phyloP scores from a whole-genome alignment of 148 eudicot species.

The Oxyria digyna region DNA sequence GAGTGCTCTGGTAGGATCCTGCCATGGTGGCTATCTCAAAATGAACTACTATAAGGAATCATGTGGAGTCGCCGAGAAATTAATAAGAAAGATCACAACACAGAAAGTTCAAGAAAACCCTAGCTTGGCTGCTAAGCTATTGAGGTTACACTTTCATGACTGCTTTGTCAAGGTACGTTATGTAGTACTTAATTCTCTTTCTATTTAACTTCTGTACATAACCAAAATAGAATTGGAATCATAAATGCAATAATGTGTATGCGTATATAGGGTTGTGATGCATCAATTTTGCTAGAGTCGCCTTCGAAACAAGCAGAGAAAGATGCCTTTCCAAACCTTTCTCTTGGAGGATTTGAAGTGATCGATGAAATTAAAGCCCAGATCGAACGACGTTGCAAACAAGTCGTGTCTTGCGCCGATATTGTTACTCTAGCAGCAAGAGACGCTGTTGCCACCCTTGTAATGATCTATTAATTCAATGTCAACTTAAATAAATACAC shows the following conservation, averaged over 20 bases:
- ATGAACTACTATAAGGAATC: slow-evolving; percentile 8
- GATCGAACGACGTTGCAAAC: slow-evolving; percentile 3
- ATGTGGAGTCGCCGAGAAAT: slow-evolving; percentile 9
- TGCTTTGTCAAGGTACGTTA: slow-evolving; percentile 21
- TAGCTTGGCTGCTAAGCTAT: slow-evolving; percentile 19
- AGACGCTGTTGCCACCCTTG: slow-evolving; percentile 9
- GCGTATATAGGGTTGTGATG: slow-evolving; percentile 13
- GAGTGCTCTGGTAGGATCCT: not conserved
- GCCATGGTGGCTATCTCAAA: not conserved
- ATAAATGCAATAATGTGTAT: too few species aligned
- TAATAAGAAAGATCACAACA: not conserved
- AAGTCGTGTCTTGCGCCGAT: slow-evolving; percentile 16
- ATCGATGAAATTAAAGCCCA: slow-evolving; percentile 12
- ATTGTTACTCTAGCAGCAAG: slow-evolving; percentile 13
- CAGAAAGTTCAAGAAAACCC: slow-evolving; percentile 11
- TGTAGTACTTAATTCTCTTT: not conserved
- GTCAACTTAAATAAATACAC: too few species aligned
- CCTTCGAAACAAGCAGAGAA: slow-evolving; percentile 12
- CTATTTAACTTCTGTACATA: not conserved
- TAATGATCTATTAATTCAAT: not conserved
- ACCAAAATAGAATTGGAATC: too few species aligned
- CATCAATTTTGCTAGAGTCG: slow-evolving; percentile 11
- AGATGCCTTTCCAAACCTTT: slow-evolving; percentile 12
- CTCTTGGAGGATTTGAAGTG: slow-evolving; percentile 7
- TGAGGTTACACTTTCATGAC: slow-evolving; percentile 21